Evolutionary conservation across 1,284 basidiomycete genomes (phyloP).

Genomic region (Coniferiporia weirii): DNA sequence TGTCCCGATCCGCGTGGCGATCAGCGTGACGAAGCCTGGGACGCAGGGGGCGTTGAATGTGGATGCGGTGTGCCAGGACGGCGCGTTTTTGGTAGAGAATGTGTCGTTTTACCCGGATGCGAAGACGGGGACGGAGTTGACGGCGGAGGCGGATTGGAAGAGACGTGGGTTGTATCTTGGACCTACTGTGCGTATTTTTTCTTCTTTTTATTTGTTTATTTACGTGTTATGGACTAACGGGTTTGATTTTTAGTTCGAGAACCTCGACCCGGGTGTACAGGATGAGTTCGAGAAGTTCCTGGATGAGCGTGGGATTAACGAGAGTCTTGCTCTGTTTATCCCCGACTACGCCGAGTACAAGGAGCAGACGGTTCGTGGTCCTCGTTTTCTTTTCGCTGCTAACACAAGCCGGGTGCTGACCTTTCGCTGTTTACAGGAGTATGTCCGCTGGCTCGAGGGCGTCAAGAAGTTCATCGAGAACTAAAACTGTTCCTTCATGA

Average conservation of each 20-base stretch:
- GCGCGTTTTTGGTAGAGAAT: slow-evolving; percentile 84
- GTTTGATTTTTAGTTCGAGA: slow-evolving; percentile 58
- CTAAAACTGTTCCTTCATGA: background rate
- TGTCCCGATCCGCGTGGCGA: slow-evolving; percentile 67
- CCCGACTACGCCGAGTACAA: slow-evolving; percentile 84
- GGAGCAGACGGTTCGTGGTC: slow-evolving; percentile 83
- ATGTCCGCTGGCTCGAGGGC: slow-evolving; percentile 82
- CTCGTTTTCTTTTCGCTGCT: slow-evolving; percentile 18
- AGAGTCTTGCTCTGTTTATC: slow-evolving; percentile 75
- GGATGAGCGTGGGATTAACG: slow-evolving; percentile 83
- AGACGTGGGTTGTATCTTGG: slow-evolving; percentile 90
- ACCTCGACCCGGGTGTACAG: slow-evolving; percentile 84
- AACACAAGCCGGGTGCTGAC: slow-evolving; percentile 8
- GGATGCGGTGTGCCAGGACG: slow-evolving; percentile 81
- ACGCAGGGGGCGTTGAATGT: slow-evolving; percentile 66
- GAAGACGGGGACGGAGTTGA: slow-evolving; percentile 71
- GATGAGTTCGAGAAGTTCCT: slow-evolving; percentile 82
- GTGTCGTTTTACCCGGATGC: slow-evolving; percentile 79
- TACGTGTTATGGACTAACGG: background rate
- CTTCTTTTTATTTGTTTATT: background rate
- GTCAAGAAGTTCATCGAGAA: slow-evolving; percentile 81
- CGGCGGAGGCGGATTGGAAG: slow-evolving; percentile 90
- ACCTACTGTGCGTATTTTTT: slow-evolving; percentile 42
- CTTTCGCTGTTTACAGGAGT: slow-evolving; percentile 56
- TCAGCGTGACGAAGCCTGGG: slow-evolving; percentile 74